These are phyloP conservation scores for Lichtheimia hyalospora DNA, from an alignment of 371 early-diverging fungal genomes.

Conservation along the genomic window DNA sequence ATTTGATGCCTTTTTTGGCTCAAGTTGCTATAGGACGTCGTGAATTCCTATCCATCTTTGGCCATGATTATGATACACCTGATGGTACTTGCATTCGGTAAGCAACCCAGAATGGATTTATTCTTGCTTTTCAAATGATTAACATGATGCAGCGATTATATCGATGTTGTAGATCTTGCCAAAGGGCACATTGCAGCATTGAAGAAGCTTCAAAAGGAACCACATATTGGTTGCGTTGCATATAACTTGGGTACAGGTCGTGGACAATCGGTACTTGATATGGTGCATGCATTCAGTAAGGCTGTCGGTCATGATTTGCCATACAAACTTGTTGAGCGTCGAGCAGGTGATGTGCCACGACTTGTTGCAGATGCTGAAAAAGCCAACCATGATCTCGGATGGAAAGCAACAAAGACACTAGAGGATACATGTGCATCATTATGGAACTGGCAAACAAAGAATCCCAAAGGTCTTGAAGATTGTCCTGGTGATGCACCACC, in stretches of 20 bases:
- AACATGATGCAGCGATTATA: conserved; percentile 65
- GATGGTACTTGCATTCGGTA: conserved; percentile 89
- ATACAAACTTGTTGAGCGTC: conserved; percentile 61
- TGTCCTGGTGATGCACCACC: conserved; percentile 44
- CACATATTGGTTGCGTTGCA: conserved; percentile 54
- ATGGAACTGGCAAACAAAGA: conserved; percentile 83
- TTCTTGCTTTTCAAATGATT: background rate
- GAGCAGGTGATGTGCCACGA: conserved; percentile 82
- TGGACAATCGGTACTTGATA: conserved; percentile 86
- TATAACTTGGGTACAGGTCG: conserved; percentile 90
- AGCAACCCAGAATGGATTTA: background rate
- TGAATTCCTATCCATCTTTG: conserved; percentile 75
- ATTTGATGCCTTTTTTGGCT: conserved; percentile 86
- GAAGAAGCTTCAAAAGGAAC: conserved; percentile 54
- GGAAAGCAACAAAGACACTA: conserved; percentile 67
- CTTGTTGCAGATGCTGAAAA: conserved; percentile 76
- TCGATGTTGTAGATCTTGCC: conserved; percentile 90
- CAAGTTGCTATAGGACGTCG: conserved; percentile 81
- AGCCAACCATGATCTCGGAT: conserved; percentile 71
- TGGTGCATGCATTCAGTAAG: conserved; percentile 77
- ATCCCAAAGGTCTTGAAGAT: conserved; percentile 64
- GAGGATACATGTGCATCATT: conserved; percentile 80
- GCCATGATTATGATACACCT: conserved; percentile 79
- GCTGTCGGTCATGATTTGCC: conserved; percentile 70
- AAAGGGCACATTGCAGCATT: conserved; percentile 85